phyloP scores from a whole-genome alignment of 306 rosid species.

The Geum urbanum region DNA sequence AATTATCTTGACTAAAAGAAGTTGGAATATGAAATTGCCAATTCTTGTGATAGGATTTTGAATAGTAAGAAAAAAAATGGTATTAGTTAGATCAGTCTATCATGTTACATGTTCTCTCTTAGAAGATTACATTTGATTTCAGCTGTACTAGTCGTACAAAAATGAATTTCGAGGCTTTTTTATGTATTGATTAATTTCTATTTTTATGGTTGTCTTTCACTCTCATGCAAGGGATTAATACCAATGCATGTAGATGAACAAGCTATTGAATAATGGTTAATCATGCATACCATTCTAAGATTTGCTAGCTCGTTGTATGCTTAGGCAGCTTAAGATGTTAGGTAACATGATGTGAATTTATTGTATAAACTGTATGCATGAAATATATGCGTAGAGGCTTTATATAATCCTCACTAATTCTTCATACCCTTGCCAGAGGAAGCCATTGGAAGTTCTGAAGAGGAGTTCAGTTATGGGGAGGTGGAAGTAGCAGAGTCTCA shows the following conservation, averaged over 20 bases:
- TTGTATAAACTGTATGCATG: not conserved
- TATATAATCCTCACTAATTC: not conserved
- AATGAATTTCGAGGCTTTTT: no score
- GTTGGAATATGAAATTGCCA: no score
- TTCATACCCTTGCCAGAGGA: slow-evolving; percentile 8
- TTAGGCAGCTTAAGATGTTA: not conserved
- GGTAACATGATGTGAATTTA: not conserved
- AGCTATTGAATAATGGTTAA: not conserved
- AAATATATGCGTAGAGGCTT: not conserved
- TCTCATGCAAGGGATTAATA: not conserved
- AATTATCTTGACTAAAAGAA: no score
- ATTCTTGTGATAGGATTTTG: no score
- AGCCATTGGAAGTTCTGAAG: slow-evolving; percentile 26
- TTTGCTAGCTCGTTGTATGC: not conserved
- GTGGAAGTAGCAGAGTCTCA: slow-evolving; percentile 31
- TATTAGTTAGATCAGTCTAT: no score
- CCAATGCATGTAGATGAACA: not conserved
- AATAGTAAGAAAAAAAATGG: no score
- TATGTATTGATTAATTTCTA: no score
- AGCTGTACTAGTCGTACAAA: no score
- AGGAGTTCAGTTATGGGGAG: slow-evolving; percentile 40
- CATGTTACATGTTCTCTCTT: no score
- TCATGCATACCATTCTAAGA: not conserved
- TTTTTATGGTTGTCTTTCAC: not conserved
- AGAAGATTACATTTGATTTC: no score